Evolutionary conservation across 2,329 filamentous ascomycete species (phyloP).

Genomic region (Diatrype stigma): DNA sequence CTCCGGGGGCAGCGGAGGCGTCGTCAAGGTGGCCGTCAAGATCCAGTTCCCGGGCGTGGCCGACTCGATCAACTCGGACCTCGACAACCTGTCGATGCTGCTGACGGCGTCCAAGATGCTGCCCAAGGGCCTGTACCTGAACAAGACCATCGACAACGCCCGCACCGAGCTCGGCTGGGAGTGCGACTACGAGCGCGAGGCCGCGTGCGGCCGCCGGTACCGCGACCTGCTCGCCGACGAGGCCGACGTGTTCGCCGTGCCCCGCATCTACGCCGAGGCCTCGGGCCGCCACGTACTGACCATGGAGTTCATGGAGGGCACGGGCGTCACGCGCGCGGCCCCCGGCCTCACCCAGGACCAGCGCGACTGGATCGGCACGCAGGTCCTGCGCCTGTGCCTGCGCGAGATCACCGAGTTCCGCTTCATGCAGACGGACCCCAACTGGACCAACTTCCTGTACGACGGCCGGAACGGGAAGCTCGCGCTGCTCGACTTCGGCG

Average conservation of each 20-base stretch:
- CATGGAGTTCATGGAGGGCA: conserved; percentile 85
- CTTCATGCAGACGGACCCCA: conserved; percentile 99
- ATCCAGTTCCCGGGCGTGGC: conserved; percentile 96
- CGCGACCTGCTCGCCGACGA: conserved; percentile 72
- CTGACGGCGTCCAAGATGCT: conserved; percentile 86
- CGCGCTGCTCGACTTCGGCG: conserved; percentile 93
- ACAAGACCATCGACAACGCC: conserved; percentile 96
- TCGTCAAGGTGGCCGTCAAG: conserved; percentile 82
- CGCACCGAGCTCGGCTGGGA: conserved; percentile 92
- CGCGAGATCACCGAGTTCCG: conserved; percentile 91
- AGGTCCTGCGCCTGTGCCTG: conserved; percentile 86
- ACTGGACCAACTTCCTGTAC: conserved; percentile 99
- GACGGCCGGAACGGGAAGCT: conserved; percentile 82
- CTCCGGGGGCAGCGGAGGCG: no score
- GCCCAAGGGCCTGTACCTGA: conserved; percentile 86
- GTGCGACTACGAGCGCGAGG: conserved; percentile 91
- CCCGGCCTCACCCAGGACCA: conserved; percentile 71
- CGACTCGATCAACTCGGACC: conserved; percentile 91
- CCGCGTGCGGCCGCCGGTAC: conserved; percentile 74
- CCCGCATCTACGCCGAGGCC: conserved; percentile 71
- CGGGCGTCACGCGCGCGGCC: conserved; percentile 82
- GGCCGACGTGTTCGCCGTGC: conserved; percentile 70
- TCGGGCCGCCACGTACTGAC: conserved; percentile 85
- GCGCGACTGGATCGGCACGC: conserved; percentile 92
- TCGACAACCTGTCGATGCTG: conserved; percentile 88